Evolutionary conservation across 2,329 filamentous ascomycete species (phyloP).

Genomic region (Trichoderma afroharzianum): DNA sequence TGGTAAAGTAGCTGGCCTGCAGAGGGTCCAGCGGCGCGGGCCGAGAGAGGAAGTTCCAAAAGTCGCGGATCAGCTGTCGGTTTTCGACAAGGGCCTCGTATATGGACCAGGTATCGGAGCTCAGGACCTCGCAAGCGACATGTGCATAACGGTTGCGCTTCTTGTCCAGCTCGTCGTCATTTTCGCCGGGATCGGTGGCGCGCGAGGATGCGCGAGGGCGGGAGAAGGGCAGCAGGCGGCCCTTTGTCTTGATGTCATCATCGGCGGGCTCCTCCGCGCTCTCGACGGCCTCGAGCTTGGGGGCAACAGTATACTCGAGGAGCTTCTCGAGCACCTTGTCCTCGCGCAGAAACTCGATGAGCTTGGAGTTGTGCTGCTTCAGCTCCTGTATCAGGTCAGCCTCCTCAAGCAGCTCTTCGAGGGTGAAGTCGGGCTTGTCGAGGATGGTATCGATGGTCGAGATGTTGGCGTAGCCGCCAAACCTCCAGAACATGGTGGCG

Average conservation of each 20-base stretch:
- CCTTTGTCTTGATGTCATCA: conserved; percentile 47
- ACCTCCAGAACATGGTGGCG: conserved; percentile 97
- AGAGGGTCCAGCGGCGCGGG: conserved; percentile 85
- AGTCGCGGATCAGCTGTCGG: conserved; percentile 70
- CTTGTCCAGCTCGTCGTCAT: conserved; percentile 79
- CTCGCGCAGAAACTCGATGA: conserved; percentile 92
- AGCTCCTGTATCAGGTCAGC: conserved; percentile 95
- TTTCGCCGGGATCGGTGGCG: conserved; percentile 45
- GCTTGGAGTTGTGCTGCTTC: conserved; percentile 96
- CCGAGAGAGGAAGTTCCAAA: conserved; percentile 86
- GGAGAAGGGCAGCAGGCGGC: conserved; percentile 44
- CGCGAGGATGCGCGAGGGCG: conserved; percentile 53
- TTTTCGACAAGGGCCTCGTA: conserved; percentile 89
- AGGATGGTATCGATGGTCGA: conserved; percentile 95
- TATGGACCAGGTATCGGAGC: conserved; percentile 96
- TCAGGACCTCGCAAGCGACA: conserved; percentile 86
- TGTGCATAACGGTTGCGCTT: conserved; percentile 91
- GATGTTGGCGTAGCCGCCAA: conserved; percentile 97
- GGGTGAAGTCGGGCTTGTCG: conserved; percentile 91
- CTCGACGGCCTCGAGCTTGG: conserved; percentile 59
- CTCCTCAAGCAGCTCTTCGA: conserved; percentile 95
- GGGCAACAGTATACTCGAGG: conserved; percentile 86
- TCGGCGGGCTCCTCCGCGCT: conserved; percentile 49
- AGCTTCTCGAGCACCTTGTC: conserved; percentile 79
- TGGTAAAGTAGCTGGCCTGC: conserved; percentile 96